These are phyloP conservation scores for Aspergillus bridgeri DNA, from an alignment of 495 filamentous ascomycete genomes.

Conservation along the genomic window DNA sequence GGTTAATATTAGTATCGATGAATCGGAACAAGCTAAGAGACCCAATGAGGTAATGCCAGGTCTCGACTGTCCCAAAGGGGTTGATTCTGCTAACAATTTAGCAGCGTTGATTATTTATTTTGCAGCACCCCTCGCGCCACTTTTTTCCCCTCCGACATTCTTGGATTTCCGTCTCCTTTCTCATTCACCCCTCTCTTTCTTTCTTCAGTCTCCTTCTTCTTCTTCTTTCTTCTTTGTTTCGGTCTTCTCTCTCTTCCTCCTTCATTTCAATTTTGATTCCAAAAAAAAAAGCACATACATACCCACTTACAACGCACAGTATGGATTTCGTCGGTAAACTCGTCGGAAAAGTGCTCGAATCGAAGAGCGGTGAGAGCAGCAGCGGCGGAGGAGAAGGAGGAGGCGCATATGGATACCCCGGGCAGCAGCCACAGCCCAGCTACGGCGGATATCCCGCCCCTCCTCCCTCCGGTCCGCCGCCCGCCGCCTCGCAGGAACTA, in stretches of 20 bases:
- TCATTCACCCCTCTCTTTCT: not conserved
- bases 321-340: conserved; percentile 44
- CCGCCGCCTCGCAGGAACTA: conserved; percentile 33
- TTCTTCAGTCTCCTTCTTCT: not conserved
- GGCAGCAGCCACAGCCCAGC: not conserved
- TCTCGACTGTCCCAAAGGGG: not conserved
- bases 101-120: not conserved
- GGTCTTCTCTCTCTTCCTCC: not conserved
- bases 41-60: not conserved
- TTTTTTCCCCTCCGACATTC: not conserved
- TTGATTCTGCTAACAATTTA: too few relatives aligned
- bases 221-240: not conserved
- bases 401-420: too few relatives aligned
- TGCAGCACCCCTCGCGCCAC: not conserved
- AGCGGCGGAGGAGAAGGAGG: not conserved
- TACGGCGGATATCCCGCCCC: not conserved
- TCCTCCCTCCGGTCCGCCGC: conserved; percentile 8
- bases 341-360: conserved; percentile 20
- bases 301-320: not conserved
- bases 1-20: too few relatives aligned
- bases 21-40: not conserved
- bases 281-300: too few relatives aligned
- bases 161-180: not conserved
- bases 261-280: not conserved
- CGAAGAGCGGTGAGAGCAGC: conserved; percentile 10